Conservation (phyloP, 2,329 filamentous ascomycete genomes). For the Parastagonospora nodorum region DNA sequence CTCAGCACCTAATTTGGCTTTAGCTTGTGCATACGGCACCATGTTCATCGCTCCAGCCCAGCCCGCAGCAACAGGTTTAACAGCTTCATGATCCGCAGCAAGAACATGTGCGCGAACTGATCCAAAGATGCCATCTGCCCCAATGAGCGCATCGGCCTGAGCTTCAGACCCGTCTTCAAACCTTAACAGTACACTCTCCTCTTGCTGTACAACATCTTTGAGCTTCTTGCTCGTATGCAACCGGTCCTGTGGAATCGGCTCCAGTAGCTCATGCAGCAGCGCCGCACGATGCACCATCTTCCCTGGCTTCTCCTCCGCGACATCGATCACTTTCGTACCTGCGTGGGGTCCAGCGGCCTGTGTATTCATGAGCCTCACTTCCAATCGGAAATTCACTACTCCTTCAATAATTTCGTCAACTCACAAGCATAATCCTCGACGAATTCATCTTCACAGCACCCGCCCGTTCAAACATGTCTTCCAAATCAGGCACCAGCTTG, state of each 20-base stretch:
- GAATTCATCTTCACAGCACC: constrained; percentile 1
- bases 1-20: constrained; percentile 8
- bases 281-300: constrained; percentile 16
- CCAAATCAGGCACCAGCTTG: not conserved
- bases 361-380: not conserved
- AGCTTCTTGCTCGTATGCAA: constrained; percentile 11
- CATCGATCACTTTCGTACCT: constrained; percentile 5
- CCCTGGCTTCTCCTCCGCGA: constrained; percentile 11
- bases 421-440: constrained; percentile 1
- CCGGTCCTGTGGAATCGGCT: constrained; percentile 4
- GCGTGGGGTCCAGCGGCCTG: constrained; percentile 1
- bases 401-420: constrained; percentile 22
- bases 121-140: constrained; percentile 30
- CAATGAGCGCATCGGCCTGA: constrained; percentile 33
- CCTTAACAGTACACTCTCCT: constrained; percentile 36
- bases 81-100: constrained; percentile 10
- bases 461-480: not conserved
- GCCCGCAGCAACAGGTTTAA: constrained; percentile 3
- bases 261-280: constrained; percentile 12
- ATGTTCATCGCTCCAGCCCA: constrained; percentile 13
- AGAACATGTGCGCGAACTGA: constrained; percentile 12
- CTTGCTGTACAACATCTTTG: constrained; percentile 1
- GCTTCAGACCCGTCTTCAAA: constrained; percentile 50
- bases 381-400: not conserved
- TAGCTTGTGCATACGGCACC: constrained; percentile 13